Conservation (phyloP, 768 basidiomycete genomes). For the Tulasnella sp. region DNA sequence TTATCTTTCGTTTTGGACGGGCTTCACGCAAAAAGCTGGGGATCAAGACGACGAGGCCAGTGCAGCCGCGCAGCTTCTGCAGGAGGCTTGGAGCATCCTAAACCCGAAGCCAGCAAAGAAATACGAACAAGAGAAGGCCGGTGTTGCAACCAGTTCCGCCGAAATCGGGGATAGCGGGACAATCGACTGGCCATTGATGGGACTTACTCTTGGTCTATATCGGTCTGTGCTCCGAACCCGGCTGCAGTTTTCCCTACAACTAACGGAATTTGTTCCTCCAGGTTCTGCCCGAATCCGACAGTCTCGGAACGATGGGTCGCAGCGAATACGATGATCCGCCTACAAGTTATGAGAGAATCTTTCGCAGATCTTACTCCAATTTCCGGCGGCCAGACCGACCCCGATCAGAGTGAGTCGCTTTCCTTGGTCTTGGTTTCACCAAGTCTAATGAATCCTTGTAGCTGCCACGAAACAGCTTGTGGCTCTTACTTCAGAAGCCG, state of each 20-base stretch:
- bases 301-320: constrained; percentile 10
- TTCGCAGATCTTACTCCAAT: neutral
- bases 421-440: neutral
- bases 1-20: neutral
- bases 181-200: constrained; percentile 1
- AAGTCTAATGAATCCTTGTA: neutral
- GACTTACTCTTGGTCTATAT: constrained; percentile 8
- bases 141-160: neutral
- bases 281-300: neutral
- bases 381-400: neutral
- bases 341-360: neutral
- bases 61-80: neutral
- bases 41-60: neutral
- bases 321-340: neutral
- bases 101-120: neutral
- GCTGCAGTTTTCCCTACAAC: neutral
- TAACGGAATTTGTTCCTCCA: neutral
- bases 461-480: constrained; percentile 7
- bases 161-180: neutral
- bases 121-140: neutral
- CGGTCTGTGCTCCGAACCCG: neutral
- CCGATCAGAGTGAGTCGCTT: neutral
- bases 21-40: neutral
- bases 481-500: neutral
- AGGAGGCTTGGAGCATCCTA: neutral